Percentiles rank a stretch among this genome's conserved stretches.
phyloP scores from a whole-genome alignment of 1,284 basidiomycete genomes.

The Ceratobasidium sp. region DNA sequence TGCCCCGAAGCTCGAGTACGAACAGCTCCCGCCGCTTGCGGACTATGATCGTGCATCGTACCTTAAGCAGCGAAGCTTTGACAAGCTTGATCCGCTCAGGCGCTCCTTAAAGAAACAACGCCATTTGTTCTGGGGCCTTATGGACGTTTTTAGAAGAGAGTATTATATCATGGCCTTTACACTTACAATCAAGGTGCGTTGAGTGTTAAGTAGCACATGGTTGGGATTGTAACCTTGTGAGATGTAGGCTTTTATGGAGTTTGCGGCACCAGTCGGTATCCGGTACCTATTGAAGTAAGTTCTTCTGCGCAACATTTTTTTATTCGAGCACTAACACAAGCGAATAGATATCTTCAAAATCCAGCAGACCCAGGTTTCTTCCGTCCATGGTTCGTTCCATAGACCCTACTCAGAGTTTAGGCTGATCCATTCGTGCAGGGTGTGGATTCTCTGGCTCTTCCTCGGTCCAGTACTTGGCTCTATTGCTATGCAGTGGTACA shows the following conservation, averaged over 20 bases:
- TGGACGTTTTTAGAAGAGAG: constrained; percentile 32
- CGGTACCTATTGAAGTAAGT: constrained; percentile 19
- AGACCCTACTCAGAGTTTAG: not conserved
- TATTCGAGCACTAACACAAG: constrained; percentile 50
- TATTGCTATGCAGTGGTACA: constrained; percentile 54
- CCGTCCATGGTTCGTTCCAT: constrained; percentile 54
- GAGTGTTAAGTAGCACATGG: not conserved
- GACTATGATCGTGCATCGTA: constrained; percentile 65
- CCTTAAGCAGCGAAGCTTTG: constrained; percentile 55
- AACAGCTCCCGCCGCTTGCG: constrained; percentile 65
- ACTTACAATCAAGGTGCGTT: constrained; percentile 9
- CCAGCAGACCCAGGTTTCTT: constrained; percentile 56
- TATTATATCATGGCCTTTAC: constrained; percentile 19
- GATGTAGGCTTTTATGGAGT: constrained; percentile 26
- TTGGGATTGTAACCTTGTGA: not conserved
- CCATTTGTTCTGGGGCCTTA: constrained; percentile 33
- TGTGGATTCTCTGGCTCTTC: constrained; percentile 73
- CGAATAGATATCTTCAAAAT: constrained; percentile 61
- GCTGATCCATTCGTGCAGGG: constrained; percentile 49
- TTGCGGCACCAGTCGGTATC: constrained; percentile 29
- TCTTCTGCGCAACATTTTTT: not conserved
- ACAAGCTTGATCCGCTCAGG: constrained; percentile 53
- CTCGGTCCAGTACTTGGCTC: constrained; percentile 61
- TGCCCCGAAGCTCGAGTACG: constrained; percentile 60
- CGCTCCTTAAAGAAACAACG: constrained; percentile 46